Evolutionary conservation across 1,284 basidiomycete genomes (phyloP), one percentile per base, ranked within the genome.

Genomic region (Microbotryum violaceum): DNA sequence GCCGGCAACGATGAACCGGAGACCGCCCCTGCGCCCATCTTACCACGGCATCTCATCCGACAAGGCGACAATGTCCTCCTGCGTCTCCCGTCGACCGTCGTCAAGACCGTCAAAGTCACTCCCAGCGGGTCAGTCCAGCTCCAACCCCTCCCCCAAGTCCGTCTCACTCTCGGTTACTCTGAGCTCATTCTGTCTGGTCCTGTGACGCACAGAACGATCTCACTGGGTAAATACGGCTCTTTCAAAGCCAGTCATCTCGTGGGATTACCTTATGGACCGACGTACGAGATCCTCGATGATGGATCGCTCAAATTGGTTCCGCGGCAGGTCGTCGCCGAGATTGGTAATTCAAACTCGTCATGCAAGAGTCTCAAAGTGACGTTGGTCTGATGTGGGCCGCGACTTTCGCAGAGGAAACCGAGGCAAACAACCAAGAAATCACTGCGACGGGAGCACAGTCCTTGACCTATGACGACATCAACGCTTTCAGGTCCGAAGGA

Each of bases 391-490:
- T 8, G 23, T 9, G 10, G 4, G 3, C 16, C 6, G 3, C 44
- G n/a, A 2, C 21, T 27, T 33, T 21, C 1, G 29, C 68, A 91
- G 89, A 89, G 83, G 89, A 91, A 71, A 91, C 89, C 6, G 86
- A 88, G 61, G 89, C 89, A 0, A 93, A 76, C 6, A 93, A 93
- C 71, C 88, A 93, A 72, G 79, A 89, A 1, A 93, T 93, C 21
- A 90, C 67, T 86, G 85, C 27, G 70, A 73, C 48, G 79, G 86
- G 72, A 81, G 82, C 70, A 83, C 88, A 91, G 69, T 85, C 88
- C 37, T 73, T 93, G 64, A 88, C 88, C 0, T 76, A 84, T 45
- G 82, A 83, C 56, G 91, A 94, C 74, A 93, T 94, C 50, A 83
- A 87, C 70, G 79, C 82, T 6, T 76, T 96, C 64, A 90, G 90